These are phyloP conservation scores for Trametes cubensis DNA, from an alignment of 768 basidiomycete genomes.

Conservation along the genomic window DNA sequence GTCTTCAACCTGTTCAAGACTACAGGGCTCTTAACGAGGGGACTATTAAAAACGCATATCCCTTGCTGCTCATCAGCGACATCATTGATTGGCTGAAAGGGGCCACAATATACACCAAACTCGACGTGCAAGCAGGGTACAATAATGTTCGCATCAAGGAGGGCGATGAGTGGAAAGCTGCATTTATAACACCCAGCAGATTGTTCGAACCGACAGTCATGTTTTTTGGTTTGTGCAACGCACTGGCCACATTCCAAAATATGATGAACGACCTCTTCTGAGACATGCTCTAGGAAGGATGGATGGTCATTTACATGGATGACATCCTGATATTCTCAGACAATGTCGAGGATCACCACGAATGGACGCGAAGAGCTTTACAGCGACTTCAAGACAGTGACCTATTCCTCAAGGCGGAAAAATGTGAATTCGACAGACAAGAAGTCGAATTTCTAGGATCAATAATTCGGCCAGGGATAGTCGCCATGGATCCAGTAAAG, in stretches of 20 bases:
- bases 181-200: slow-evolving; percentile 21
- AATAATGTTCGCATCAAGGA: slow-evolving; percentile 33
- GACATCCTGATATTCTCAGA: not conserved
- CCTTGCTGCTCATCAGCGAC: slow-evolving; percentile 37
- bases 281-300: not conserved
- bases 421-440: too few species aligned
- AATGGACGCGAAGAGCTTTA: too few species aligned
- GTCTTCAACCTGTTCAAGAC: slow-evolving; percentile 27
- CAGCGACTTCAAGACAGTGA: too few species aligned
- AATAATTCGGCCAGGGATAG: too few species aligned
- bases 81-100: slow-evolving; percentile 28
- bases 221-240: not conserved
- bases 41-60: slow-evolving; percentile 37
- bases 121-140: slow-evolving; percentile 38
- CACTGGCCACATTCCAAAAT: not conserved
- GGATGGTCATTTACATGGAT: not conserved
- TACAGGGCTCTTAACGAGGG: slow-evolving; percentile 37
- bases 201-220: not conserved
- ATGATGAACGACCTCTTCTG: not conserved
- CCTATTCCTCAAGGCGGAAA: too few species aligned
- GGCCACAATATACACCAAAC: slow-evolving; percentile 31
- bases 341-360: too few species aligned
- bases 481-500: too few species aligned
- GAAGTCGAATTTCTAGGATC: too few species aligned
- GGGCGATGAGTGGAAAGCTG: slow-evolving; percentile 36